Evolutionary conservation across 1,284 basidiomycete species (phyloP), one percentile per base, ranked within the genome.

Genomic region (Microbotryomycetes sp.): DNA sequence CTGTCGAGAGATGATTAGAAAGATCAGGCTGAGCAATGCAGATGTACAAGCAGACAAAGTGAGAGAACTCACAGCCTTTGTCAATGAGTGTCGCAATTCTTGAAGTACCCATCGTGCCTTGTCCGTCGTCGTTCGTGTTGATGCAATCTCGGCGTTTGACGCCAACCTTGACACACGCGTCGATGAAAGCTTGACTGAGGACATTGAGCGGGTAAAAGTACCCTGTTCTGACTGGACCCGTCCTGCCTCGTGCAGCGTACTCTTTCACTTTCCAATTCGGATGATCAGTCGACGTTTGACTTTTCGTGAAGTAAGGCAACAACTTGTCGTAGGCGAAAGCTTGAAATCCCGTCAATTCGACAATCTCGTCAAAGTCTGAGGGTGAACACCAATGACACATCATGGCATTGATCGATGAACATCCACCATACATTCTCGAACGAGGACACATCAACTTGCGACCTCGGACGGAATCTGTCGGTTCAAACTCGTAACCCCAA

Each of bases 331-430:
- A 77, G 5, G 67, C 65, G 77, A 77, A 80, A 6, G 76, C 77
- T 12, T 61, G 68, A 3, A 73, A 75, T 14, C 77, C 77, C 12
- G 36, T 42, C 1, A 70, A 64, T 16, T 66, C 52, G 4, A 68
- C 78, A 78, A 78, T 79, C 14, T 73, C 70, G 50, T 78, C 75
- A 51, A 77, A 80, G 57, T 80, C 79, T 70, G 68, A 62, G 5
- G 66, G 62, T 15, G 64, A 55, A 36, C 55, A 47, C 46, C 65
- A 49, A 22, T 60, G 53, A 47, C 66, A 58, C 30, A 32, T 2
- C 45, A 65, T 60, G 72, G 62, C 73, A 31, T 75, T 76, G 42
- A 75, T 70, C 4, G 70, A 71, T 50, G 71, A 71, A 42, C 66
- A 71, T 3, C 77, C 77, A 3, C 77, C 77, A 14, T 77, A 70